Conservation (phyloP, 768 basidiomycete genomes). For the Rhodotorula paludigena region DNA sequence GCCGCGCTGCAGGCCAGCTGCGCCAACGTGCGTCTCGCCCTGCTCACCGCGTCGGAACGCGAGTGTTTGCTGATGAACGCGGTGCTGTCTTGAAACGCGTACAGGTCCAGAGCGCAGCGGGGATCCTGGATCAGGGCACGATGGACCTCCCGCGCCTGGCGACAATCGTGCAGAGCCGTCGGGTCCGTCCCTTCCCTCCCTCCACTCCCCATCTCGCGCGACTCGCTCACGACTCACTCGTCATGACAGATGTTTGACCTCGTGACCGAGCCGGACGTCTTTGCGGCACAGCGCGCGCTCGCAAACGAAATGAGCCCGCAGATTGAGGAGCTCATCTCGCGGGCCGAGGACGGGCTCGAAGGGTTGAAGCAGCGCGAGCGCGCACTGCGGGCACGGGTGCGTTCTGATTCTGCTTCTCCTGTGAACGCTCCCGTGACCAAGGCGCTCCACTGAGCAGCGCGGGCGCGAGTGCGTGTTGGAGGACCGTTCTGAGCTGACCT, state of each 20-base stretch:
- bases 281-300: slow-evolving; percentile 4
- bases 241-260: slow-evolving; percentile 33
- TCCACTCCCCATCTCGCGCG: background rate
- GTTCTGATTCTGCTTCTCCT: background rate
- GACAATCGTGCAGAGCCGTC: slow-evolving; percentile 6
- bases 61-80: background rate
- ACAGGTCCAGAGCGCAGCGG: slow-evolving; percentile 19
- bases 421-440: too few relatives aligned
- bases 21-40: slow-evolving; percentile 1
- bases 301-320: slow-evolving; percentile 27
- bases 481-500: too few relatives aligned
- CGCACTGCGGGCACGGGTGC: slow-evolving; percentile 12
- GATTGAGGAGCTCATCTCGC: slow-evolving; percentile 17
- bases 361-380: slow-evolving; percentile 18
- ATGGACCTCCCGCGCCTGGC: slow-evolving; percentile 22
- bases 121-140: slow-evolving; percentile 16
- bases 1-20: background rate
- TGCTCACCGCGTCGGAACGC: too few relatives aligned
- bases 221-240: background rate
- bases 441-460: too few relatives aligned
- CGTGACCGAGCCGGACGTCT: slow-evolving; percentile 25
- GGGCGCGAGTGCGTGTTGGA: too few relatives aligned
- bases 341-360: slow-evolving; percentile 26
- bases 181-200: slow-evolving; percentile 13
- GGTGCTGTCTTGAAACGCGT: too few relatives aligned